phyloP scores from a whole-genome alignment of 2,329 filamentous ascomycete species.

The Truncatella angustata region DNA sequence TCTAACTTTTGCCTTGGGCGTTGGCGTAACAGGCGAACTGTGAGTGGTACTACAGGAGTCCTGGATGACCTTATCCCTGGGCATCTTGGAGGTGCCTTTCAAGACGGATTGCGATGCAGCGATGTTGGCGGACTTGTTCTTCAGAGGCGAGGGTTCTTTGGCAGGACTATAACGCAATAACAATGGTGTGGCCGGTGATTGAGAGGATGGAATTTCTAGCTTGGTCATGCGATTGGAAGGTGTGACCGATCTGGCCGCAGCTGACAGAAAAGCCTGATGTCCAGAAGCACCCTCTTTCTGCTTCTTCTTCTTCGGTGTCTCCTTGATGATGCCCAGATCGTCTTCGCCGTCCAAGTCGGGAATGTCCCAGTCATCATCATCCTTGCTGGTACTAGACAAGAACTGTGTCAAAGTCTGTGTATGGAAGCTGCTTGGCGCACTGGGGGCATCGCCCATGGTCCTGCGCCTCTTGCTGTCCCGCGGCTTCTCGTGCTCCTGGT shows the following conservation, averaged over 20 bases:
- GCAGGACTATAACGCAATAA: slow-evolving; percentile 20
- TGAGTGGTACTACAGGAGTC: slow-evolving; percentile 28
- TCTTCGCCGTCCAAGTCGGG: slow-evolving; percentile 26
- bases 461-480: slow-evolving; percentile 26
- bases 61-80: slow-evolving; percentile 22
- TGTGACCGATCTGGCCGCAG: slow-evolving; percentile 20
- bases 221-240: slow-evolving; percentile 23
- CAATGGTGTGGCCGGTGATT: slow-evolving; percentile 26
- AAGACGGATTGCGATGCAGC: slow-evolving; percentile 17
- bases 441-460: slow-evolving; percentile 27
- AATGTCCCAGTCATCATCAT: slow-evolving; percentile 20
- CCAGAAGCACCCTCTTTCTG: neutral
- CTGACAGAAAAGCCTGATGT: neutral
- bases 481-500: slow-evolving; percentile 13
- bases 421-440: slow-evolving; percentile 26
- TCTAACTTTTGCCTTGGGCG: slow-evolving; percentile 18
- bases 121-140: slow-evolving; percentile 22
- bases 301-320: slow-evolving; percentile 24
- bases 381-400: slow-evolving; percentile 16
- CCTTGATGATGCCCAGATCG: slow-evolving; percentile 15
- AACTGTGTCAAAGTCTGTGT: slow-evolving; percentile 31
- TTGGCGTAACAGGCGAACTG: slow-evolving; percentile 22
- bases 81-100: slow-evolving; percentile 20
- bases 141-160: slow-evolving; percentile 23
- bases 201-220: slow-evolving; percentile 27